Evolutionary conservation across 305 asterid species (phyloP).

Genomic region (Solanum hybrid): DNA sequence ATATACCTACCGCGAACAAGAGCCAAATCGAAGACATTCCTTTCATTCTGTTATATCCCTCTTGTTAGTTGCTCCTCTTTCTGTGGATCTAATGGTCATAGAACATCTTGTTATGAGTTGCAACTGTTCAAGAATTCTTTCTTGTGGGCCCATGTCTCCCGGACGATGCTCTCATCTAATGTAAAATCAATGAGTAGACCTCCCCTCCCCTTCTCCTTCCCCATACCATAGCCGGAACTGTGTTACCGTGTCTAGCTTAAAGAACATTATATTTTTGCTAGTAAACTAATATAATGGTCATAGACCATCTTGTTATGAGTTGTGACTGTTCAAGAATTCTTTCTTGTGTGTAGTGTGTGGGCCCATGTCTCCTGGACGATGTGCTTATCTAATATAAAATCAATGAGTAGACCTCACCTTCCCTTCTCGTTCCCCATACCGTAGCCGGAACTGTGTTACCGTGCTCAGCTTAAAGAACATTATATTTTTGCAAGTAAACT

Average conservation of each 20-base stretch:
- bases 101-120: neutral
- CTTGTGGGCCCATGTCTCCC: neutral
- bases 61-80: neutral
- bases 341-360: neutral
- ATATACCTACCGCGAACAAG: neutral
- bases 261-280: neutral
- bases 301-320: neutral
- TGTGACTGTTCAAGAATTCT: neutral
- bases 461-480: neutral
- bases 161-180: neutral
- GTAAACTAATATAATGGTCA: neutral
- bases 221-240: neutral
- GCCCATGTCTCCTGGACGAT: neutral
- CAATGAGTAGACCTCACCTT: neutral
- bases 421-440: neutral
- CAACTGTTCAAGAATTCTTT: neutral
- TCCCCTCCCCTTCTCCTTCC: neutral
- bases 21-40: neutral
- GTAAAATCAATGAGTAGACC: neutral
- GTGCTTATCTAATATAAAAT: neutral
- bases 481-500: neutral
- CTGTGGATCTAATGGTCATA: neutral
- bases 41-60: neutral
- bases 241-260: neutral
- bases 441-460: neutral